These are phyloP conservation scores for Skeletonema grethae DNA, from an alignment of 108 stramenopile genomes.

Conservation along the genomic window DNA sequence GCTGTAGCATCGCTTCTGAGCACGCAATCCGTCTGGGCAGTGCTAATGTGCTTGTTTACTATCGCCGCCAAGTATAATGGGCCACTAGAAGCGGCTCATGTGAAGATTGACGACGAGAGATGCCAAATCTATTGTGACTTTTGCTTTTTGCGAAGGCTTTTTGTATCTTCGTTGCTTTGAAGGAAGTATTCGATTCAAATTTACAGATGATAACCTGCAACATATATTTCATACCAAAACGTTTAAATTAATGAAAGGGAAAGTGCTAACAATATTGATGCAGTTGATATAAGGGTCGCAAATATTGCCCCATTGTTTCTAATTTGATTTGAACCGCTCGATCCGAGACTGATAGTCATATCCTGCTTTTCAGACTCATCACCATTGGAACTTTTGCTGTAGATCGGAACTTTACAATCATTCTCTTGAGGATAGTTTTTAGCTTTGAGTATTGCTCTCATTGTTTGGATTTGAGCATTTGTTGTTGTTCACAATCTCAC, in stretches of 20 bases:
- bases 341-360: background rate
- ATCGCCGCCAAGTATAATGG: background rate
- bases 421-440: slow-evolving; percentile 36
- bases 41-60: background rate
- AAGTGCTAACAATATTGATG: background rate
- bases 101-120: no score
- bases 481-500: slow-evolving; percentile 73
- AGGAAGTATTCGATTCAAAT: no score
- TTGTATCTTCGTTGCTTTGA: no score
- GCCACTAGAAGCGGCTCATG: background rate
- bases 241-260: background rate
- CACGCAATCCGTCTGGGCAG: no score
- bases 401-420: slow-evolving; percentile 48
- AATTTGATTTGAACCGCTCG: background rate
- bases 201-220: no score
- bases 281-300: background rate
- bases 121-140: no score
- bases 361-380: background rate
- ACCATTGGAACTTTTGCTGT: background rate
- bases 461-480: slow-evolving; percentile 80
- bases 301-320: background rate
- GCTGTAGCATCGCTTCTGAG: no score
- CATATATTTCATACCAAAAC: no score
- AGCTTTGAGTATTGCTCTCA: slow-evolving; percentile 62
- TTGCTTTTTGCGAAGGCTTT: no score